Conservation (phyloP, 2,329 filamentous ascomycete species). For the Dothideomycetidae sp. region DNA sequence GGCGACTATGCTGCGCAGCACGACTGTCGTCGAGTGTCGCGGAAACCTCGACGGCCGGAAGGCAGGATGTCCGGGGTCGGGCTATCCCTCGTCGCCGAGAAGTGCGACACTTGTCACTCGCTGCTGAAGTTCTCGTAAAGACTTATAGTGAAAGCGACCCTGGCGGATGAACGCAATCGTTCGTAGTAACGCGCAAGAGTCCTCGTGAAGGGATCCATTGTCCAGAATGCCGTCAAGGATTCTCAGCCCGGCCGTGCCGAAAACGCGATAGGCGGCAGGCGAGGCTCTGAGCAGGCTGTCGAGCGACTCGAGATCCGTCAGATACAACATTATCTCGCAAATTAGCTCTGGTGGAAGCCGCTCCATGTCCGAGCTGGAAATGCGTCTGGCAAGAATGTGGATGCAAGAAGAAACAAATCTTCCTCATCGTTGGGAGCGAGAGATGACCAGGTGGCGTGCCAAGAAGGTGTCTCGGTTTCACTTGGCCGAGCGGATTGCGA, state of each 20-base stretch:
- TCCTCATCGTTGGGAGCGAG: no score
- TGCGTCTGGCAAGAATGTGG: no score
- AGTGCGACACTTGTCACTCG: not conserved
- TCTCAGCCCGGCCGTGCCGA: not conserved
- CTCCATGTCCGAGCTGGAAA: no score
- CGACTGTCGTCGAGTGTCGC: no score
- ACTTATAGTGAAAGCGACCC: not conserved
- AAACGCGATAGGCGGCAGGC: not conserved
- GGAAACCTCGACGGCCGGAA: no score
- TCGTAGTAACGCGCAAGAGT: not conserved
- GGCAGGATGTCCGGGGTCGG: no score
- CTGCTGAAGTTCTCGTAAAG: not conserved
- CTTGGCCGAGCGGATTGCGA: no score
- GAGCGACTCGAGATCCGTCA: not conserved
- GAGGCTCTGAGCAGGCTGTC: not conserved
- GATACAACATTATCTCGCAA: not conserved
- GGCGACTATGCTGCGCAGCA: not conserved
- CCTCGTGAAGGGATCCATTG: not conserved
- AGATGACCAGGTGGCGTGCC: no score
- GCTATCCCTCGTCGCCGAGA: no score
- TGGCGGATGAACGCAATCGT: not conserved
- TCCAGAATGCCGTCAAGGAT: not conserved
- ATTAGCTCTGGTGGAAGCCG: not conserved
- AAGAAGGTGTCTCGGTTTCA: no score
- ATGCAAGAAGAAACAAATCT: no score